Conservation (phyloP, 2,329 filamentous ascomycete genomes). For the Claviceps paspali region DNA sequence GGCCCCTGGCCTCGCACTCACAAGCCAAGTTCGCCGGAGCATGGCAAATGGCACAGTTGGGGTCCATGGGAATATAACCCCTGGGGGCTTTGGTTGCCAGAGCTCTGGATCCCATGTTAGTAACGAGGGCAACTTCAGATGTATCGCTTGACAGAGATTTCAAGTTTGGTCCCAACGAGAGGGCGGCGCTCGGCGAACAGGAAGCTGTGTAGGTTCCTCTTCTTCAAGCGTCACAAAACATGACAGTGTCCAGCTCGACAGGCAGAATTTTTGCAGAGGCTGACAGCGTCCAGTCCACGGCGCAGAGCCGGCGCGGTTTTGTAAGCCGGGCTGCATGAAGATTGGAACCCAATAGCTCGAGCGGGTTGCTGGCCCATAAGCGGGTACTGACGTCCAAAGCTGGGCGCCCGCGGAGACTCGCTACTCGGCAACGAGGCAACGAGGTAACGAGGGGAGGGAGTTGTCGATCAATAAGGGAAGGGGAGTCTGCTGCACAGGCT, state of each 20-base stretch:
- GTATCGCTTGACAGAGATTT: not conserved
- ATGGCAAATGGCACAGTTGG: constrained; percentile 53
- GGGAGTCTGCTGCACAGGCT: no score
- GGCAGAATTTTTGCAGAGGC: not conserved
- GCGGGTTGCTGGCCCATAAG: not conserved
- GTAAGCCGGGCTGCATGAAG: not conserved
- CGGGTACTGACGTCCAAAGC: not conserved
- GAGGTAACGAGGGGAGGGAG: no score
- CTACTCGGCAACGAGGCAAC: no score
- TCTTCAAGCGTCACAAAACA: not conserved
- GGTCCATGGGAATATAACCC: constrained; percentile 47
- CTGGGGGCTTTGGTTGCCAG: constrained; percentile 24
- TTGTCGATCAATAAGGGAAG: no score
- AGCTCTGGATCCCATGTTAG: constrained; percentile 39
- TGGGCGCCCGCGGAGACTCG: not conserved
- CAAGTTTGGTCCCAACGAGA: not conserved
- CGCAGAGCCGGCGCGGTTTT: not conserved
- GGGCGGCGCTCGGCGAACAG: not conserved
- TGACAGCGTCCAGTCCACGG: not conserved
- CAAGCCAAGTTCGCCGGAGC: constrained; percentile 42
- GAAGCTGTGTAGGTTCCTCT: not conserved
- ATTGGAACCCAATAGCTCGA: not conserved
- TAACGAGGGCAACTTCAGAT: constrained; percentile 8
- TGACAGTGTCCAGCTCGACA: not conserved
- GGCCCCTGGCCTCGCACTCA: constrained; percentile 50